Percentiles rank a stretch among this genome's conserved stretches.
Conservation (phyloP, 495 filamentous ascomycete species). For the Cryomyces minteri region DNA sequence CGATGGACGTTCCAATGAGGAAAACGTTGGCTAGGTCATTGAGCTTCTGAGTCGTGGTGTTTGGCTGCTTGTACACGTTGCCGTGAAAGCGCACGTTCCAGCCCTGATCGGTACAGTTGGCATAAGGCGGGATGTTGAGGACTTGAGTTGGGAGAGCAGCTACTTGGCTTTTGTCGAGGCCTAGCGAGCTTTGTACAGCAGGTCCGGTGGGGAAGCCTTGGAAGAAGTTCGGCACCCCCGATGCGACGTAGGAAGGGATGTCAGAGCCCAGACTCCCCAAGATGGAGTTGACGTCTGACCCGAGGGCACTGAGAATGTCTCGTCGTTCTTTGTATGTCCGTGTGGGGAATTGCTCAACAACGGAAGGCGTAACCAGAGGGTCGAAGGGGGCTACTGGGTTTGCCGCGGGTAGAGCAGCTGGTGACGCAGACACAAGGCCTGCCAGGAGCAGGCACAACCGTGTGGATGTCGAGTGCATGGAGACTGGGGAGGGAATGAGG, state of each 20-base stretch:
- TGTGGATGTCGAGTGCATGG: too few species aligned
- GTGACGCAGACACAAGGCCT: background rate
- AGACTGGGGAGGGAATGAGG: too few species aligned
- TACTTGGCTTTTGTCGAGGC: slow-evolving; percentile 35
- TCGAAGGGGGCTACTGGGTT: slow-evolving; percentile 15
- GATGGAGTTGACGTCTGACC: slow-evolving; percentile 24
- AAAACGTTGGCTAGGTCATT: slow-evolving; percentile 52
- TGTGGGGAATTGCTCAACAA: slow-evolving; percentile 18
- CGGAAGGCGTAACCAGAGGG: slow-evolving; percentile 31
- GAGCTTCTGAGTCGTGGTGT: slow-evolving; percentile 39
- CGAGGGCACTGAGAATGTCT: slow-evolving; percentile 28
- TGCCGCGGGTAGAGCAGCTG: background rate
- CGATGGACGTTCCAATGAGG: slow-evolving; percentile 40
- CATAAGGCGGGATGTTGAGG: slow-evolving; percentile 59
- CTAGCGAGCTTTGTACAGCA: slow-evolving; percentile 37
- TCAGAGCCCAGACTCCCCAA: slow-evolving; percentile 25
- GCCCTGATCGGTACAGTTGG: slow-evolving; percentile 55
- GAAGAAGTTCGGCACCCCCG: slow-evolving; percentile 47
- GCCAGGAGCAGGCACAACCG: too few species aligned
- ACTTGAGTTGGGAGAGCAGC: slow-evolving; percentile 46
- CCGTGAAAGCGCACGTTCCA: slow-evolving; percentile 66
- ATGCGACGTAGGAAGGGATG: slow-evolving; percentile 41
- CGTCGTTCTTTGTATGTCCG: slow-evolving; percentile 21
- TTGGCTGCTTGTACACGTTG: slow-evolving; percentile 61
- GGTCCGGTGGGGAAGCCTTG: slow-evolving; percentile 44